A percentile compares a stretch with the other conserved stretches of the same genome.
These are phyloP conservation scores for Elsinoe australis DNA, from an alignment of 2,329 filamentous ascomycete species.

Conservation along the genomic window DNA sequence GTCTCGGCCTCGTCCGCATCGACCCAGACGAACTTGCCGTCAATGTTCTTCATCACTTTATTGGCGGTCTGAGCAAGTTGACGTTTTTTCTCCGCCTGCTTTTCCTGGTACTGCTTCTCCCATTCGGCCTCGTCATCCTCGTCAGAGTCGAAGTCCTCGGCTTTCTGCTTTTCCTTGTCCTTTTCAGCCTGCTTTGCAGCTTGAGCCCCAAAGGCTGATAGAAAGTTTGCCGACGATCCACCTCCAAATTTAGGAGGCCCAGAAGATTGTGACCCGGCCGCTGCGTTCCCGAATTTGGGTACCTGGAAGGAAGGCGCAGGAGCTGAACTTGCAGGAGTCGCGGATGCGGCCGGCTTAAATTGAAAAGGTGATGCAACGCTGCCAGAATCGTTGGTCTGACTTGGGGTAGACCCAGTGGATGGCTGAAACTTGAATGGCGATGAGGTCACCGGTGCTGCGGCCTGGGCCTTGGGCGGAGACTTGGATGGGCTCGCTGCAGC, in stretches of 20 bases:
- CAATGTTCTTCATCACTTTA: conserved; percentile 22
- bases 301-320: background rate
- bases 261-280: background rate
- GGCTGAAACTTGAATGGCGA: conserved; percentile 16
- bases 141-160: conserved; percentile 46
- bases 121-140: conserved; percentile 45
- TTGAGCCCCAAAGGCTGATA: conserved; percentile 36
- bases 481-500: background rate
- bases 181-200: conserved; percentile 37
- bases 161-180: conserved; percentile 43
- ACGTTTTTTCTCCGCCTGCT: conserved; percentile 39
- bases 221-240: conserved; percentile 30
- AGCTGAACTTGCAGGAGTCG: background rate
- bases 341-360: too few species aligned
- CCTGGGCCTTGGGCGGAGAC: conserved; percentile 10
- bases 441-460: conserved; percentile 4
- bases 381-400: background rate
- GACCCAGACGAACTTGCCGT: conserved; percentile 21
- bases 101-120: conserved; percentile 40
- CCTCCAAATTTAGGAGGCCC: conserved; percentile 15
- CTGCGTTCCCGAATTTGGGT: conserved; percentile 9
- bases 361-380: background rate
- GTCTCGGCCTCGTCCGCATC: conserved; percentile 22
- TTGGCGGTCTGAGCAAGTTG: conserved; percentile 33
- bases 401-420: background rate